Conservation (phyloP, 2,329 filamentous ascomycete species). For the Xylaria sp. region DNA sequence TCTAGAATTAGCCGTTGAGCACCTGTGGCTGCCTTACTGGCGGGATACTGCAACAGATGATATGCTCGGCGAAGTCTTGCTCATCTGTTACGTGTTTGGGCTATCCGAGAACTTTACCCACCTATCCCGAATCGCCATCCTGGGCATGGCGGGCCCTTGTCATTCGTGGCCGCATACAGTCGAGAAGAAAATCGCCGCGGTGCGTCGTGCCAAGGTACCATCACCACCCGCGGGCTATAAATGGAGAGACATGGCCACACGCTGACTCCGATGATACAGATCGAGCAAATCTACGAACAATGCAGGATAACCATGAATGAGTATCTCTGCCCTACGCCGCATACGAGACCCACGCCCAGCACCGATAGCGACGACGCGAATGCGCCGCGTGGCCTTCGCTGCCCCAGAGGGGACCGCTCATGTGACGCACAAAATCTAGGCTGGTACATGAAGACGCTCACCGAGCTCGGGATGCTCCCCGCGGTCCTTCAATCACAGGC, state of each 20-base stretch:
- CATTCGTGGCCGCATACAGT: conserved; percentile 61
- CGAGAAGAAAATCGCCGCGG: conserved; percentile 60
- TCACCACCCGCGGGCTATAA: not conserved
- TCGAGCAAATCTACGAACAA: conserved; percentile 60
- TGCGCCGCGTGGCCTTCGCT: conserved; percentile 56
- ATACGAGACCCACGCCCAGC: not conserved
- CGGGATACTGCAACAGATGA: conserved; percentile 53
- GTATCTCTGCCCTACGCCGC: conserved; percentile 52
- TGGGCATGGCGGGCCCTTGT: conserved; percentile 58
- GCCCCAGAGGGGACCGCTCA: conserved; percentile 60
- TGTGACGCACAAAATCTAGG: conserved; percentile 66
- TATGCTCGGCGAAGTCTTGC: conserved; percentile 61
- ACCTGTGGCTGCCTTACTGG: conserved; percentile 65
- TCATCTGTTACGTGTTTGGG: conserved; percentile 66
- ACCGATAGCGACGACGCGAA: not conserved
- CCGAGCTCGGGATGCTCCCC: conserved; percentile 59
- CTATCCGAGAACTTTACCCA: conserved; percentile 60
- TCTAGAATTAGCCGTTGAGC: conserved; percentile 61
- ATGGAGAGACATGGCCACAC: not conserved
- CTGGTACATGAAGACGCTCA: conserved; percentile 64
- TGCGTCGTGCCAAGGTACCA: conserved; percentile 59
- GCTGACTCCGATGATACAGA: conserved; percentile 23
- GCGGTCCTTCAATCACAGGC: conserved; percentile 41
- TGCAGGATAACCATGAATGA: conserved; percentile 59
- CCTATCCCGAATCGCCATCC: conserved; percentile 61